These are phyloP conservation scores for Entomortierella beljakovae DNA, from an alignment of 192 early-diverging fungal species.

Conservation along the genomic window DNA sequence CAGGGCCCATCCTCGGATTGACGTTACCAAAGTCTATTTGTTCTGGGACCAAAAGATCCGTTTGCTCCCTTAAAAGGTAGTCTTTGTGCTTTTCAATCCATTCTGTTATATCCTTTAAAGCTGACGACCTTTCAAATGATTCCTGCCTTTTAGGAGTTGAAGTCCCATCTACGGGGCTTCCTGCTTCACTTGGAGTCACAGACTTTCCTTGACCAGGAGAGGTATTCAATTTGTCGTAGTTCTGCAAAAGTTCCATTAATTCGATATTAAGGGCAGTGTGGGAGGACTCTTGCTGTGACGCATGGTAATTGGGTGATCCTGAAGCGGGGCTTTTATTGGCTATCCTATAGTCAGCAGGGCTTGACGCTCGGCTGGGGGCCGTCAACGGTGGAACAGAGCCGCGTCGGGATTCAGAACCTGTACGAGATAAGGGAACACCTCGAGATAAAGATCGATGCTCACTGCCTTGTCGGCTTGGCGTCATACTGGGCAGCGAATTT, in stretches of 20 bases:
- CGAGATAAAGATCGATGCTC: conserved; percentile 1
- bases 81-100: conserved; percentile 49
- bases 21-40: conserved; percentile 47
- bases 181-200: conserved; percentile 28
- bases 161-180: conserved; percentile 41
- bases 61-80: conserved; percentile 33
- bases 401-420: conserved; percentile 38
- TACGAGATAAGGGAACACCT: conserved; percentile 20
- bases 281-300: conserved; percentile 16
- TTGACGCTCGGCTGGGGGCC: conserved; percentile 26
- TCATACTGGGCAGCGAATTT: conserved; percentile 10
- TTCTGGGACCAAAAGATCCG: conserved; percentile 30
- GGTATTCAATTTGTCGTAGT: conserved; percentile 43
- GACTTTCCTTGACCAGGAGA: conserved; percentile 47
- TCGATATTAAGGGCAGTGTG: conserved; percentile 38
- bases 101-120: conserved; percentile 42
- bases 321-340: conserved; percentile 26
- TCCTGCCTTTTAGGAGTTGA: conserved; percentile 32
- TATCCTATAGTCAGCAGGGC: conserved; percentile 29
- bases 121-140: conserved; percentile 45
- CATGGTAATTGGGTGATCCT: conserved; percentile 25
- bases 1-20: conserved; percentile 34
- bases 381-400: conserved; percentile 21
- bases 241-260: conserved; percentile 40
- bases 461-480: conserved; percentile 23